Evolutionary conservation across 2,329 filamentous ascomycete species (phyloP).

Genomic region (Fusarium falciforme): DNA sequence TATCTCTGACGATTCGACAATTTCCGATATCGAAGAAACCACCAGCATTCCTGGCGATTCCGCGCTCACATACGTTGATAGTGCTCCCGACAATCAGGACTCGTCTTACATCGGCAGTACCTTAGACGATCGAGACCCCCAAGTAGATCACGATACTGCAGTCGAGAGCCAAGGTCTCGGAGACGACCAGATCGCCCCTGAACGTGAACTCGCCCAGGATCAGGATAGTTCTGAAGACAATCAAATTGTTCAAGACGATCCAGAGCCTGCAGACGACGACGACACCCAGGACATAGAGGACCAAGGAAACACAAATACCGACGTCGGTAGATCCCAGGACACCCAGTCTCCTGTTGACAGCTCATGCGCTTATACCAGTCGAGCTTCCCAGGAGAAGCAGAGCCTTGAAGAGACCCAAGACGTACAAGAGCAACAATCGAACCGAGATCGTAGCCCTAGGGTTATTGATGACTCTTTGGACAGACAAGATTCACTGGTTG

Average conservation of each 20-base stretch:
- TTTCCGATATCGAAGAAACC: background rate
- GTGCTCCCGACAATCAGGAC: background rate
- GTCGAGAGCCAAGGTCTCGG: background rate
- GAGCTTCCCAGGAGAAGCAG: slow-evolving; percentile 1
- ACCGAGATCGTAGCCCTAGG: background rate
- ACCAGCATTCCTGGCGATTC: background rate
- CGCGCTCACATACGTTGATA: background rate
- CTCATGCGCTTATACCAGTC: background rate
- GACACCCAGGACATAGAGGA: background rate
- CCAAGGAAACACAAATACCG: background rate
- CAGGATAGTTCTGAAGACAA: background rate
- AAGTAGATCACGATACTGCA: background rate
- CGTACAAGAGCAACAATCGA: background rate
- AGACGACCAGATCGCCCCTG: background rate
- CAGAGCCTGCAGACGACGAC: background rate
- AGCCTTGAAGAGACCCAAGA: background rate
- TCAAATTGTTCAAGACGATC: background rate
- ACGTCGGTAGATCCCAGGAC: slow-evolving; percentile 5
- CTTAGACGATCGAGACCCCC: background rate
- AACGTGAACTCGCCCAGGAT: background rate
- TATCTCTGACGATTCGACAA: background rate
- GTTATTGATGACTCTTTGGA: background rate
- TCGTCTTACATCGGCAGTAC: background rate
- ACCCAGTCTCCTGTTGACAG: background rate
- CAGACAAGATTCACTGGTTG: background rate